Evolutionary conservation across 1,284 basidiomycete species (phyloP).

Genomic region (Apiotrichum mycotoxinovorans): DNA sequence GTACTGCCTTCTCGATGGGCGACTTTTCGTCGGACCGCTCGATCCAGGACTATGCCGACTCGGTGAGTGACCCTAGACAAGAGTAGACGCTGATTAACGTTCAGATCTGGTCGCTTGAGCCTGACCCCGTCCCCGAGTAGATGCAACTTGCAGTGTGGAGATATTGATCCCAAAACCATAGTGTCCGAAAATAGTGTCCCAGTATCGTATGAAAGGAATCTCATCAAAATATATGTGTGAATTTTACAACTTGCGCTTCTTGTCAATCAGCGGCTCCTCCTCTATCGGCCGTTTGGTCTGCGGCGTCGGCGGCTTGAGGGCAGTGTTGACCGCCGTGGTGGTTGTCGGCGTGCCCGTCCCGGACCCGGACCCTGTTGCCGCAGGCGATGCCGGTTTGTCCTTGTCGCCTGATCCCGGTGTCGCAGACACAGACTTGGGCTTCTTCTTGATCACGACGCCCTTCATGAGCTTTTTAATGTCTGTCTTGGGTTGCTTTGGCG

Average conservation of each 20-base stretch:
- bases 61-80: conserved; percentile 35
- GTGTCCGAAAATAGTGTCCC: background rate
- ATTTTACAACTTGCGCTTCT: conserved; percentile 22
- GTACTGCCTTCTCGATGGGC: conserved; percentile 80
- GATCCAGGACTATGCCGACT: conserved; percentile 76
- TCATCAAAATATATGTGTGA: background rate
- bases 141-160: no score
- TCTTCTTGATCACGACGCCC: conserved; percentile 50
- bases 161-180: background rate
- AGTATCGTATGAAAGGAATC: background rate
- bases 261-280: conserved; percentile 9
- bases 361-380: background rate
- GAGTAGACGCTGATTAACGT: no score
- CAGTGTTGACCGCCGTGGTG: no score
- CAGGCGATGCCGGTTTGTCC: background rate
- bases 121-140: conserved; percentile 35
- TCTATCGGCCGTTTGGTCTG: conserved; percentile 2
- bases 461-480: conserved; percentile 48
- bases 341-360: no score
- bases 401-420: no score
- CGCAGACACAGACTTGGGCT: conserved; percentile 16
- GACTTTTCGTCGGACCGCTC: conserved; percentile 90
- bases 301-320: conserved; percentile 9
- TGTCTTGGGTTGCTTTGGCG: conserved; percentile 38
- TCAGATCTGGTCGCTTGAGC: conserved; percentile 44